Evolutionary conservation across 2,329 filamentous ascomycete species (phyloP), one percentile per base, ranked within the genome.

Genomic region (Alternaria atra): DNA sequence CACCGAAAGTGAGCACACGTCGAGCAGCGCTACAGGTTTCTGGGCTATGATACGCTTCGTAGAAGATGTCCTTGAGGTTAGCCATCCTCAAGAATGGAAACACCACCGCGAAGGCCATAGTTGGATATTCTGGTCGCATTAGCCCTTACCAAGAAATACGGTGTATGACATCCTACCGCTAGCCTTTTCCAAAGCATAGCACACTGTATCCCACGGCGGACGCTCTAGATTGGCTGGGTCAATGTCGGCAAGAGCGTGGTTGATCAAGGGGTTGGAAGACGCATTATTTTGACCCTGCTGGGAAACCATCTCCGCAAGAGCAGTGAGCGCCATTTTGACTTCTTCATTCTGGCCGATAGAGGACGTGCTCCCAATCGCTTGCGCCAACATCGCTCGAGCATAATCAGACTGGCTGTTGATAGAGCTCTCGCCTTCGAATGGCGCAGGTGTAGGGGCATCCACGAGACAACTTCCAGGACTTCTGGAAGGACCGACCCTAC

Each of bases 351-450:
- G 71, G 5, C 65, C 72, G 13, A 76, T 76, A 1, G 73, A 77
- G 23, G 75, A 74, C 1, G 70, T 75, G 40, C 63, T 77, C 5
- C 70, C 73, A n/a, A 79, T 67, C 73, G 80, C 52, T 72, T 80
- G 55, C 68, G 81, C 73, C 71, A 84, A 60, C 76, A 81, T 60
- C 77, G 81, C 66, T 68, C 76, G 65, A 71, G 83, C 83, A 69
- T 83, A 81, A 4, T 79, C 80, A 0, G 83, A 84, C 61, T 85
- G 83, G 7, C 80, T 78, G 32, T 77, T 78, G 20, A 85, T 77
- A 2, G 83, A 82, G 0, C 83, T 84, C 52, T 83, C 83, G 4
- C 83, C 84, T 63, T 85, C 83, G 47, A 84, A 85, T 5, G 74
- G 70, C 23, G 68, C 69, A 13, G 72, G 71, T 15, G 67, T 71